phyloP scores from a whole-genome alignment of 2,329 filamentous ascomycete genomes.

The Phaeosphaeriaceae sp. region DNA sequence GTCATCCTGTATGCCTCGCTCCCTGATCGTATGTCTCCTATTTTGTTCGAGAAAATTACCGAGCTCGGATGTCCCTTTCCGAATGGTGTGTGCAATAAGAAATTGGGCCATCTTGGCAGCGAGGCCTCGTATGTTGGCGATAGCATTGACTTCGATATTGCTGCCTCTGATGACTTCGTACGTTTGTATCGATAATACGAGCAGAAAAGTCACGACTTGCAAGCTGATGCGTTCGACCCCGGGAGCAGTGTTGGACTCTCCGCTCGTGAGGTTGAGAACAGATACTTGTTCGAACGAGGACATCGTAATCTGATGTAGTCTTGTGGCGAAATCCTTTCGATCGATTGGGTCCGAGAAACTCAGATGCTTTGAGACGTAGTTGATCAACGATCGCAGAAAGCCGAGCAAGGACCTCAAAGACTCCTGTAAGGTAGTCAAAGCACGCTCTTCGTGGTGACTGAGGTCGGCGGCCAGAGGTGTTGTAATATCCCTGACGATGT shows the following conservation, averaged over 20 bases:
- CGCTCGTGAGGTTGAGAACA: conserved; percentile 17
- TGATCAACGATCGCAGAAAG: conserved; percentile 55
- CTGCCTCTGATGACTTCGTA: conserved; percentile 39
- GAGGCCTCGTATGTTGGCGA: conserved; percentile 32
- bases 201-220: conserved; percentile 36
- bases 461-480: conserved; percentile 2
- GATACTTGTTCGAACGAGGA: conserved; percentile 21
- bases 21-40: conserved; percentile 49
- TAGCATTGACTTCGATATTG: conserved; percentile 16
- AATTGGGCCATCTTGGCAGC: conserved; percentile 45
- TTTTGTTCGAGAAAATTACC: conserved; percentile 55
- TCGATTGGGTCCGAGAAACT: conserved; percentile 64
- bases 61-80: conserved; percentile 46
- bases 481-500: conserved; percentile 18
- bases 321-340: conserved; percentile 54
- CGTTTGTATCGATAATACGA: conserved; percentile 40
- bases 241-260: background rate
- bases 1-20: conserved; percentile 57
- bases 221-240: conserved; percentile 2
- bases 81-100: conserved; percentile 46
- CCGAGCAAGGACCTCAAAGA: conserved; percentile 15
- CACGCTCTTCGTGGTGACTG: background rate
- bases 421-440: background rate
- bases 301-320: conserved; percentile 50
- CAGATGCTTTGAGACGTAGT: conserved; percentile 58